Percentiles rank a stretch among this genome's conserved stretches.
These are phyloP conservation scores for Moringa oleifera DNA, from an alignment of 345 rosid genomes.

Conservation along the genomic window DNA sequence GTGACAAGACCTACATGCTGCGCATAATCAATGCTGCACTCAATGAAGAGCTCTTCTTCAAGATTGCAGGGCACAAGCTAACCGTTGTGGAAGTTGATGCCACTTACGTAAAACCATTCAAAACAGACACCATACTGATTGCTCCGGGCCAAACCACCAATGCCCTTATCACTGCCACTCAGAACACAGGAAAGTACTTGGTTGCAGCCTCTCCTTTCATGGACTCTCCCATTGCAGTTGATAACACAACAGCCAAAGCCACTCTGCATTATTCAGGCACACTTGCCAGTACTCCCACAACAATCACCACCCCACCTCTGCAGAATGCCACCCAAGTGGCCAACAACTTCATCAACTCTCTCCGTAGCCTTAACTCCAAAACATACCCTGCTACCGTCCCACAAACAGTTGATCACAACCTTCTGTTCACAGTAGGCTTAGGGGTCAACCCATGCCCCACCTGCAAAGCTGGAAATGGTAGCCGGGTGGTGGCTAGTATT, in stretches of 20 bases:
- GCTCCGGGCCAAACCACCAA: constrained; percentile 95
- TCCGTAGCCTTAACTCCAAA: constrained; percentile 73
- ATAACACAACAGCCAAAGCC: constrained; percentile 80
- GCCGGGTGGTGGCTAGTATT: constrained; percentile 67
- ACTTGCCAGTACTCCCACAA: constrained; percentile 44
- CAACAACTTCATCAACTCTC: constrained; percentile 43
- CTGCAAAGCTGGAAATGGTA: constrained; percentile 75
- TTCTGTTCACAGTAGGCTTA: constrained; percentile 70
- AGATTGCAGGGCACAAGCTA: constrained; percentile 78
- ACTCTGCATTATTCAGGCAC: constrained; percentile 80
- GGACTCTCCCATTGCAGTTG: constrained; percentile 84
- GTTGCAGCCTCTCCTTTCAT: constrained; percentile 82
- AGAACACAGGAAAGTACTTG: constrained; percentile 55
- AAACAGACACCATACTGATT: constrained; percentile 50
- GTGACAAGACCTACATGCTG: constrained; percentile 67
- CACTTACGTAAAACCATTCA: constrained; percentile 79
- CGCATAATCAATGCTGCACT: constrained; percentile 90
- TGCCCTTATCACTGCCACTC: constrained; percentile 50
- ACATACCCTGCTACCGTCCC: constrained; percentile 77
- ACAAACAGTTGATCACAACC: constrained; percentile 57
- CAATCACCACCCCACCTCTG: constrained; percentile 58
- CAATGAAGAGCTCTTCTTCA: constrained; percentile 93
- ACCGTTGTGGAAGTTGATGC: constrained; percentile 94
- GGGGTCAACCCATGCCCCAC: constrained; percentile 75
- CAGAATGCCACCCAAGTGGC: constrained; percentile 74